Evolutionary conservation across 2,329 filamentous ascomycete species (phyloP).

Genomic region (Ceratocystis cubensis): DNA sequence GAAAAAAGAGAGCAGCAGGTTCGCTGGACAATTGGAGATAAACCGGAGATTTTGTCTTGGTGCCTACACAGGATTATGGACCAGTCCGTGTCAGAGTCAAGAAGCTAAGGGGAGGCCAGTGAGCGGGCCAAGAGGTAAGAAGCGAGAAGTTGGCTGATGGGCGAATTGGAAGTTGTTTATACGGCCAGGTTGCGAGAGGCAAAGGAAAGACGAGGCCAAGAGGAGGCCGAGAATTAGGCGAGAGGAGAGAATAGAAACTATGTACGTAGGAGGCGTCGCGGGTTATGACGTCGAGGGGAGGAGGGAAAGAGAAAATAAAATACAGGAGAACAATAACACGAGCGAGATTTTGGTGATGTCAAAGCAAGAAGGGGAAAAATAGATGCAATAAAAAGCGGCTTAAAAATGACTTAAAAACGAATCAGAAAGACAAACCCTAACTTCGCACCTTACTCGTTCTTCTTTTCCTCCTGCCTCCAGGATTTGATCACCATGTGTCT

Average conservation of each 20-base stretch:
- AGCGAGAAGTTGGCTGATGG: background rate
- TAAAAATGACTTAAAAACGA: slow-evolving; percentile 2
- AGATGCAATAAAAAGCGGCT: background rate
- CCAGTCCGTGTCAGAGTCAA: background rate
- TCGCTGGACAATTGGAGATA: too few species aligned
- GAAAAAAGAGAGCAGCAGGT: background rate
- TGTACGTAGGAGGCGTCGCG: background rate
- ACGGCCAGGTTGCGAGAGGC: too few species aligned
- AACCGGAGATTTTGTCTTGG: background rate
- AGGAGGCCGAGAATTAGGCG: background rate
- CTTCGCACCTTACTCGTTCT: background rate
- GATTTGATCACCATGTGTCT: background rate
- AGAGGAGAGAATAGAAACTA: background rate
- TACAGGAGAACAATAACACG: background rate
- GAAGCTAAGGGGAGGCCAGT: background rate
- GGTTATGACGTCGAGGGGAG: slow-evolving; percentile 1
- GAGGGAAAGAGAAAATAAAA: background rate
- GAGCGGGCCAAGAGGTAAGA: background rate
- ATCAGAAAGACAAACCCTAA: background rate
- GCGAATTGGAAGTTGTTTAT: background rate
- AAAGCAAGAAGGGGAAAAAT: background rate
- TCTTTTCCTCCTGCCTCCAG: background rate
- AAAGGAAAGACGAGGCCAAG: background rate
- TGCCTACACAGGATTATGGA: background rate
- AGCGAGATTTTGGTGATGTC: too few species aligned